Conservation (phyloP, 2,329 filamentous ascomycete genomes). For the Scytalidium lignicola region DNA sequence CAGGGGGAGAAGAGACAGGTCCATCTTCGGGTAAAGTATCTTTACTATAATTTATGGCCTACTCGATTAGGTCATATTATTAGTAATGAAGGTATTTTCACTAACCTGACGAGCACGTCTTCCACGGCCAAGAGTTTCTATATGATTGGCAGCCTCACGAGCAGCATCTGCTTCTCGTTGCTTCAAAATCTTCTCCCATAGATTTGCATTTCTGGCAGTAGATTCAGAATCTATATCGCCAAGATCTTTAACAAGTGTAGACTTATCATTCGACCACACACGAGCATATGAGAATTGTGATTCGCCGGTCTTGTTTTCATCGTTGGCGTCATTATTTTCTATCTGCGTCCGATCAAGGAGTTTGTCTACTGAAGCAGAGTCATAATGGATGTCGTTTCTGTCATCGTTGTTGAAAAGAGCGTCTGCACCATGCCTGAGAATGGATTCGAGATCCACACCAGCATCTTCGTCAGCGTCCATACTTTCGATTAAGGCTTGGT, state of each 20-base stretch:
- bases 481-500: conserved; percentile 89
- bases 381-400: conserved; percentile 73
- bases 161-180: conserved; percentile 75
- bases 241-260: conserved; percentile 58
- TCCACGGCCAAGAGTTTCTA: conserved; percentile 79
- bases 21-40: conserved; percentile 10
- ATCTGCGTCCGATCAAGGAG: conserved; percentile 82
- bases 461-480: conserved; percentile 82
- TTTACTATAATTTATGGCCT: conserved; percentile 7
- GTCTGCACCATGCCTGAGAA: conserved; percentile 80
- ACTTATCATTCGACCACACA: conserved; percentile 84
- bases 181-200: conserved; percentile 88
- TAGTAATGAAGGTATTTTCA: background rate
- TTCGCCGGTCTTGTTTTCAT: conserved; percentile 60
- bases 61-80: background rate
- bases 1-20: background rate
- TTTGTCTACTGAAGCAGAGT: conserved; percentile 76
- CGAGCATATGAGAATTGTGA: conserved; percentile 84
- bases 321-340: conserved; percentile 47
- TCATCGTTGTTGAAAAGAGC: conserved; percentile 77
- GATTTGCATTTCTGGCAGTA: conserved; percentile 54
- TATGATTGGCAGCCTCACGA: conserved; percentile 62
- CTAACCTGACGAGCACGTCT: conserved; percentile 47
- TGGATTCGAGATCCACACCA: conserved; percentile 76
- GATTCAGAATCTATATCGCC: conserved; percentile 47